Evolutionary conservation across 176 grass and related monocot genomes (phyloP), one percentile per base, ranked within the genome.

Genomic region (Lolium perenne): DNA sequence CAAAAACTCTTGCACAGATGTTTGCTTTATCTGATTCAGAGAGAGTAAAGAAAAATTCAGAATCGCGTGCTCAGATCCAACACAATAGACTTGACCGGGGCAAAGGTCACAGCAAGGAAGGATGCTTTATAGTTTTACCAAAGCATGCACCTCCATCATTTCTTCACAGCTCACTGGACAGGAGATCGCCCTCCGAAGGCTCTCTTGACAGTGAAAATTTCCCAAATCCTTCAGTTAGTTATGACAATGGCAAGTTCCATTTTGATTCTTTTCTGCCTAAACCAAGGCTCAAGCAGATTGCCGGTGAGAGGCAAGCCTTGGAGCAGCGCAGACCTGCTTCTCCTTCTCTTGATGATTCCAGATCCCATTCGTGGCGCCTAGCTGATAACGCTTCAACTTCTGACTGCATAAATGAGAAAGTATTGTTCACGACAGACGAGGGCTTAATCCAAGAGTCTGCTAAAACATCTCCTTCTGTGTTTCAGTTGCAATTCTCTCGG

Each of bases 21-120:
- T 86, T 93, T 77, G 92, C 92, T 76, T 59, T 91, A 61, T 93
- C 92, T 50, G 88, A 93, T 86, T 87, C 86, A 62, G 92, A 91
- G 81, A 88, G 71, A 17, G 51, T 50, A 22, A 91, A 75, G 35
- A 82, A 29, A 80, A 88, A 67, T 80, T 91, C 23, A 3, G 61
- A 64, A 29, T 86, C 35, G 2, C 79, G 32, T 78, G 11, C n/a
- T 50, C 55, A 53, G 64, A 53, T 80, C 76, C 66, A 1, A 11
- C 35, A 61, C 54, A 74, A 64, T 65, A 84, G 63, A 83, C 26
- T 55, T 88, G 82, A 82, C 23, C 11, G 3, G 20, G 54, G 67
- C 6, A 85, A 71, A 71, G 78, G 32, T 43, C 55, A 85, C 41
- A 81, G 22, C 71, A 88, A 66, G 70, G 82, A 91, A 78, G 90